Percentiles rank a stretch among this genome's conserved stretches.
Evolutionary conservation across 768 basidiomycete genomes (phyloP).

Genomic region (Cubamyces sp.): DNA sequence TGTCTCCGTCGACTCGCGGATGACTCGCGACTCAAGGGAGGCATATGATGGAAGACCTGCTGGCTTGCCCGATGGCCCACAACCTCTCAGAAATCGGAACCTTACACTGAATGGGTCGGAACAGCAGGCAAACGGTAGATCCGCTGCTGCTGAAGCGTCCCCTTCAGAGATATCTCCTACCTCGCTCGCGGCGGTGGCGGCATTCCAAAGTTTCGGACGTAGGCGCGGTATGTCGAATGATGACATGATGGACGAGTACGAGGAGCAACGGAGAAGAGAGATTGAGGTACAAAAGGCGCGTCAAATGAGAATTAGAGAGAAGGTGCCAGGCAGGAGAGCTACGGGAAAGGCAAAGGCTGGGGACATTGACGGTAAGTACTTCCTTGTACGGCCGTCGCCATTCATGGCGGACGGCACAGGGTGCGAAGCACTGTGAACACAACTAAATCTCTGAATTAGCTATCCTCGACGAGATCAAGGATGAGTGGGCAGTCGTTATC

Average conservation of each 20-base stretch:
- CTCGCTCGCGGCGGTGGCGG: slow-evolving; percentile 58
- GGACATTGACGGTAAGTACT: slow-evolving; percentile 79
- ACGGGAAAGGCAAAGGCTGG: slow-evolving; percentile 65
- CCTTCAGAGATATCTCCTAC: slow-evolving; percentile 31
- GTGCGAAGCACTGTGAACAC: background rate
- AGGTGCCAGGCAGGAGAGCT: slow-evolving; percentile 58
- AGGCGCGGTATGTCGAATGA: slow-evolving; percentile 55
- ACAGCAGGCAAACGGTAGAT: slow-evolving; percentile 16
- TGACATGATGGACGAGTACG: slow-evolving; percentile 60
- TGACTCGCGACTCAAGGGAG: slow-evolving; percentile 34
- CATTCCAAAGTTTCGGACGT: slow-evolving; percentile 69
- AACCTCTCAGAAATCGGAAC: slow-evolving; percentile 11
- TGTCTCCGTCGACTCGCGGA: slow-evolving; percentile 48
- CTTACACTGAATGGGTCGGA: slow-evolving; percentile 4
- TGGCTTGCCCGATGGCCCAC: slow-evolving; percentile 27
- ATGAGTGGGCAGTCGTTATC: slow-evolving; percentile 89
- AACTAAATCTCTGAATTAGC: slow-evolving; percentile 46
- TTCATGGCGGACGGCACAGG: background rate
- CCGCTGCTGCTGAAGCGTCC: slow-evolving; percentile 10
- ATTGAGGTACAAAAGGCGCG: slow-evolving; percentile 64
- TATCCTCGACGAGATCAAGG: slow-evolving; percentile 81
- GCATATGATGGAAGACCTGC: slow-evolving; percentile 47
- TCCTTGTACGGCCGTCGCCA: background rate
- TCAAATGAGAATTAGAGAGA: slow-evolving; percentile 72
- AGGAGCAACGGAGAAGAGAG: slow-evolving; percentile 61